Conservation (phyloP, 2,329 filamentous ascomycete genomes). For the Teratosphaeria nubilosa region DNA sequence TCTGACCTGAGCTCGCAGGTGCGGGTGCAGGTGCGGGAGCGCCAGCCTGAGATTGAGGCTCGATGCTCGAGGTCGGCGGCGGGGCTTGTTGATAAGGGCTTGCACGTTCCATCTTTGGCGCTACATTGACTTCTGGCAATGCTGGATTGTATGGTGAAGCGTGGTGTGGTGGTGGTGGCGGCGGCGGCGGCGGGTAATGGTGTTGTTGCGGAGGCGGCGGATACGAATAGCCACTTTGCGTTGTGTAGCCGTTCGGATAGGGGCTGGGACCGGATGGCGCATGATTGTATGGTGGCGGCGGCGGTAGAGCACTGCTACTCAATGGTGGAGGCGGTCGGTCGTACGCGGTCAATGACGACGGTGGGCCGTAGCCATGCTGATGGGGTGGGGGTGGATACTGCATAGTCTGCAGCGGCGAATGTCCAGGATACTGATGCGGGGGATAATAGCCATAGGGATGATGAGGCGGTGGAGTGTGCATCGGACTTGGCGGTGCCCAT, state of each 20-base stretch:
- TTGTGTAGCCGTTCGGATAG: slow-evolving; percentile 12
- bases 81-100: slow-evolving; percentile 13
- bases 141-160: not conserved
- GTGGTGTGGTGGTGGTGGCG: slow-evolving; percentile 5
- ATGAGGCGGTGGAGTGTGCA: slow-evolving; percentile 29
- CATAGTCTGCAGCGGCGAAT: slow-evolving; percentile 23
- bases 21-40: slow-evolving; percentile 24
- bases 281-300: slow-evolving; percentile 26
- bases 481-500: slow-evolving; percentile 32
- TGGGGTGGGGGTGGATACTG: slow-evolving; percentile 26
- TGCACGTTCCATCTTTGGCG: slow-evolving; percentile 8
- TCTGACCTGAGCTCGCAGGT: slow-evolving; percentile 24
- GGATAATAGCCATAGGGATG: slow-evolving; percentile 25
- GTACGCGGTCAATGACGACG: slow-evolving; percentile 22
- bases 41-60: slow-evolving; percentile 28
- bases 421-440: slow-evolving; percentile 15
- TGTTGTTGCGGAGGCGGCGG: slow-evolving; percentile 1
- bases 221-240: slow-evolving; percentile 2
- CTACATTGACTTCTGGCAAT: slow-evolving; percentile 5
- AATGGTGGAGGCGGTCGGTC: slow-evolving; percentile 32
- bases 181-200: slow-evolving; percentile 8
- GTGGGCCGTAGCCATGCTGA: slow-evolving; percentile 12
- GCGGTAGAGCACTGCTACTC: slow-evolving; percentile 26
- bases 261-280: slow-evolving; percentile 6
- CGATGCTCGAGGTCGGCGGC: slow-evolving; percentile 10